These are phyloP conservation scores for Paramyrothecium roridum DNA, from an alignment of 2,329 filamentous ascomycete species.

Conservation along the genomic window DNA sequence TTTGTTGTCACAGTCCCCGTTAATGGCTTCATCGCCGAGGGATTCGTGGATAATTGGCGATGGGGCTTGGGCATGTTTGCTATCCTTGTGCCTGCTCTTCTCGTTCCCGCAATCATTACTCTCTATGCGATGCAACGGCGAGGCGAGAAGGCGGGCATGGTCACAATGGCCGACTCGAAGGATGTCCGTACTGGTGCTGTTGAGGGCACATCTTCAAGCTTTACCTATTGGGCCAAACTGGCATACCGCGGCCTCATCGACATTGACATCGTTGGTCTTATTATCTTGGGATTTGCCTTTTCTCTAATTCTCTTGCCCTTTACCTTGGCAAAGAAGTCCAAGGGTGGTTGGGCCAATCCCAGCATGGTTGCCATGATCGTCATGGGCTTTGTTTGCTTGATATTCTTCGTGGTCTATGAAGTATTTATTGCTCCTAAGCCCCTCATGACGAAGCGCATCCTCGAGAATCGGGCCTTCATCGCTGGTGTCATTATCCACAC, in stretches of 20 bases:
- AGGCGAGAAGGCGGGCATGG: constrained; percentile 49
- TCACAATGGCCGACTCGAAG: constrained; percentile 27
- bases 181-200: no score
- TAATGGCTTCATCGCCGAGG: constrained; percentile 38
- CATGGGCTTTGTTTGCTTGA: constrained; percentile 26
- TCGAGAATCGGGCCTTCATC: constrained; percentile 27
- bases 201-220: constrained; percentile 13
- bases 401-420: constrained; percentile 31
- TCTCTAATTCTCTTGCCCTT: constrained; percentile 62
- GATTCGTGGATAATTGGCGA: constrained; percentile 46
- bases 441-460: constrained; percentile 25
- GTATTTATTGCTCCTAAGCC: constrained; percentile 26
- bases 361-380: constrained; percentile 30
- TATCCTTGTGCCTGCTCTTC: constrained; percentile 56
- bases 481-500: constrained; percentile 22
- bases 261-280: constrained; percentile 25
- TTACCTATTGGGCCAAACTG: constrained; percentile 19
- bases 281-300: constrained; percentile 55
- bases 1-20: constrained; percentile 34
- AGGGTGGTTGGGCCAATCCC: constrained; percentile 27
- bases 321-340: constrained; percentile 41
- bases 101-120: constrained; percentile 52
- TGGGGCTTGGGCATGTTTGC: constrained; percentile 64
- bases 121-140: constrained; percentile 56
- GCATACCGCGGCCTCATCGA: constrained; percentile 21